phyloP scores from a whole-genome alignment of 352 stramenopile species.

The Globisporangium radiosum region DNA sequence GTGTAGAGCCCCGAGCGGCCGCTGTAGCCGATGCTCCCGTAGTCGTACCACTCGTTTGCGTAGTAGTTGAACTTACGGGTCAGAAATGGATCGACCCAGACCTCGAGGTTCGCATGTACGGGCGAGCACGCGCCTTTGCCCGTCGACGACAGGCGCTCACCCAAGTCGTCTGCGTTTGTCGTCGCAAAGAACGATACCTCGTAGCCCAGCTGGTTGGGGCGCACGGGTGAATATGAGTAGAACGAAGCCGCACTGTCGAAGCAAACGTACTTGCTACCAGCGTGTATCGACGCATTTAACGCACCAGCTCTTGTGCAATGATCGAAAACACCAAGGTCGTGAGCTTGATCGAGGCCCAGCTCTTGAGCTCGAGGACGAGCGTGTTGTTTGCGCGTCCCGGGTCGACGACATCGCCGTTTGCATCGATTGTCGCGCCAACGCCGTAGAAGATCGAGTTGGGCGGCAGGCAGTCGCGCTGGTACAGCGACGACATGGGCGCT shows the following conservation, averaged over 20 bases:
- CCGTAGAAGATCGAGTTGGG: constrained; percentile 24
- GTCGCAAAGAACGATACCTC: constrained; percentile 29
- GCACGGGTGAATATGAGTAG: background rate
- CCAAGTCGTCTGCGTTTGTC: constrained; percentile 12
- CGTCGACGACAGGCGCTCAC: constrained; percentile 29
- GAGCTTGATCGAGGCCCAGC: constrained; percentile 31
- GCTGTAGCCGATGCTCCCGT: constrained; percentile 32
- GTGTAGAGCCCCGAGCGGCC: constrained; percentile 34
- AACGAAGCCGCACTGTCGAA: background rate
- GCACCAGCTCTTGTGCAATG: constrained; percentile 38
- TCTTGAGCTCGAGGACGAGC: constrained; percentile 38
- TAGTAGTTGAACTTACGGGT: background rate
- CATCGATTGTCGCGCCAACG: constrained; percentile 24
- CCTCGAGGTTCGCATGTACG: constrained; percentile 4
- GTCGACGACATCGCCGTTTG: constrained; percentile 15
- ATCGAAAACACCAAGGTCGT: constrained; percentile 39
- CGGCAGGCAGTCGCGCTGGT: constrained; percentile 21
- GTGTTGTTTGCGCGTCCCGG: constrained; percentile 27
- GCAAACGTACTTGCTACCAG: background rate
- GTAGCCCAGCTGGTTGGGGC: constrained; percentile 25
- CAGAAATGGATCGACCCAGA: constrained; percentile 1
- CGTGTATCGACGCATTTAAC: background rate
- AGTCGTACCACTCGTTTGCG: constrained; percentile 27
- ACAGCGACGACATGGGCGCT: constrained; percentile 17
- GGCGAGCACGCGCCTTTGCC: constrained; percentile 7